Conservation (phyloP, 345 rosid genomes). For the Sisymbrium altissimum region DNA sequence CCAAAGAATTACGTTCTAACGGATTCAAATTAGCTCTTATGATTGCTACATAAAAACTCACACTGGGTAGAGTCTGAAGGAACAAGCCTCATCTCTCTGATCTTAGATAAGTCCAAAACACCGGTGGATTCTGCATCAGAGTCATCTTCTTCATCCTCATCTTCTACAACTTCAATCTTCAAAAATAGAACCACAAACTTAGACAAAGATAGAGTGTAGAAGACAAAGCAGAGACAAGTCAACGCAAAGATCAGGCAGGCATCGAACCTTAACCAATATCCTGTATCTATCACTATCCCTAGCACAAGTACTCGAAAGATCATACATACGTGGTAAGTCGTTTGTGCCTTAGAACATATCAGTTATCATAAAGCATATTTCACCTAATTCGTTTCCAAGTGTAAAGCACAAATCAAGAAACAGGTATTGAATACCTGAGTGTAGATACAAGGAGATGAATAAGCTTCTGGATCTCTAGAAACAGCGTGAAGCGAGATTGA, state of each 20-base stretch:
- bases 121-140: conserved; percentile 59
- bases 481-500: conserved; percentile 86
- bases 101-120: conserved; percentile 55
- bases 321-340: not conserved
- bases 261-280: not conserved
- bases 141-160: conserved; percentile 58
- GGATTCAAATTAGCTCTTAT: not conserved
- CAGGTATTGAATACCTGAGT: conserved; percentile 51
- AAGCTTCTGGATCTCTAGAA: conserved; percentile 86
- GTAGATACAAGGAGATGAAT: conserved; percentile 81
- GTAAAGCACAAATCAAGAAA: not conserved
- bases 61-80: conserved; percentile 85
- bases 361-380: not conserved
- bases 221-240: not conserved
- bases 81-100: conserved; percentile 87
- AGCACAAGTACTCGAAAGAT: not conserved
- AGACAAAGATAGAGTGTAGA: not conserved
- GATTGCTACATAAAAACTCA: conserved; percentile 28
- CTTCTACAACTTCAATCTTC: conserved; percentile 76
- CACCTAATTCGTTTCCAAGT: not conserved
- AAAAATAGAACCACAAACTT: not conserved
- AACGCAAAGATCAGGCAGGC: no score
- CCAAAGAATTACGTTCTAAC: not conserved
- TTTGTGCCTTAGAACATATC: not conserved
- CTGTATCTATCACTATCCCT: no score